These are phyloP conservation scores for Fusarium udum DNA, from an alignment of 2,329 filamentous ascomycete species.

Conservation along the genomic window DNA sequence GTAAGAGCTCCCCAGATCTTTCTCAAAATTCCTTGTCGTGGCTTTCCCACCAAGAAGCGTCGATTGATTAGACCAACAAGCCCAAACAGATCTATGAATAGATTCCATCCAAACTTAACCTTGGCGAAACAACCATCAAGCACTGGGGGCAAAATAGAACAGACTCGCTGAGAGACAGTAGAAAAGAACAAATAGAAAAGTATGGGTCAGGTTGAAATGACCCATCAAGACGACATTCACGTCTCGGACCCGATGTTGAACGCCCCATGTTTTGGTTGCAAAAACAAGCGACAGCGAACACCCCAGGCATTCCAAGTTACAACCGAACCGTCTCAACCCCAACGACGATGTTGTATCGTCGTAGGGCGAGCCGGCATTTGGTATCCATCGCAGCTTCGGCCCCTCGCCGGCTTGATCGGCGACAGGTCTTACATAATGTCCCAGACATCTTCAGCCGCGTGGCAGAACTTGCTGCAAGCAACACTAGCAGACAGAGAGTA, in stretches of 20 bases:
- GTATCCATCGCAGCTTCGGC: constrained; percentile 36
- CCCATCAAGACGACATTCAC: constrained; percentile 63
- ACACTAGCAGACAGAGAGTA: constrained; percentile 97
- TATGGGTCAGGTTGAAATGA: constrained; percentile 72
- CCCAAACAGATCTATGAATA: background rate
- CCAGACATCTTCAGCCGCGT: constrained; percentile 97
- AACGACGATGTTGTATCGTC: constrained; percentile 79
- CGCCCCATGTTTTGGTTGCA: constrained; percentile 84
- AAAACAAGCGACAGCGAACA: constrained; percentile 83
- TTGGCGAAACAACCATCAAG: constrained; percentile 8
- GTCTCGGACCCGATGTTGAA: constrained; percentile 80
- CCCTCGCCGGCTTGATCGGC: constrained; percentile 15
- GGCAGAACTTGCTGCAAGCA: constrained; percentile 99
- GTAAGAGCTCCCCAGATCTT: background rate
- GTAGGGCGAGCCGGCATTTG: constrained; percentile 51
- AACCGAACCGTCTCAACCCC: constrained; percentile 52
- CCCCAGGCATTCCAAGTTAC: constrained; percentile 70
- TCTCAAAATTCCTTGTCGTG: background rate
- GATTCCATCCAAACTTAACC: background rate
- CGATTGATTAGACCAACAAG: constrained; percentile 15
- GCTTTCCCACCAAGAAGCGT: constrained; percentile 5
- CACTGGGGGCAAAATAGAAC: constrained; percentile 8
- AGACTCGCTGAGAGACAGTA: constrained; percentile 27
- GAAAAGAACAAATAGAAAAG: constrained; percentile 33
- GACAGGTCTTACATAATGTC: constrained; percentile 75